Base-by-base conservation (phyloP, 1,284 basidiomycete species). In the Earliella scabrosa region DNA sequence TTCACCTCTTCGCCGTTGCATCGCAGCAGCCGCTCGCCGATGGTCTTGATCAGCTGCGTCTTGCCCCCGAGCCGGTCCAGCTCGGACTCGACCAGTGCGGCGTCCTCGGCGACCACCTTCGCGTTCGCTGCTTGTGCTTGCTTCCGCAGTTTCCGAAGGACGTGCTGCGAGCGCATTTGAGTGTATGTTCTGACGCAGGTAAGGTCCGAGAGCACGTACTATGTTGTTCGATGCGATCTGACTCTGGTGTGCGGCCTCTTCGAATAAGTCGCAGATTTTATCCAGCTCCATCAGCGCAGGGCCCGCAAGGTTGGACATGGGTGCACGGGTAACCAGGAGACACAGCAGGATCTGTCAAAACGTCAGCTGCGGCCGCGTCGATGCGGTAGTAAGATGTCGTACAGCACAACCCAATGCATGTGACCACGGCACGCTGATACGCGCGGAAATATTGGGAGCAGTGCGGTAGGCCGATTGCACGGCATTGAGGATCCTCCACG, bases 31-130 rank as follows among this genome's bases (percentile, higher is more conserved):
- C 58, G 59, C 34, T 66, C 60, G 41, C 59, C 54, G 38, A 57
- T 35, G 2, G 55, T 50, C 41, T 65, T 56, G 44, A 68, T 59
- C 21, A 64, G 58, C 50, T 78, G 75, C 2, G 87, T 89, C 66
- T 80, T 81, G 4, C 87, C 88, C 18, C 82, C 81, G 36, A 88
- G 73, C 23, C 85, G 78, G 61, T 88, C 83, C n/a, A 90, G 79
- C 57, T 88, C 87, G 0, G 71, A 70, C 18, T 74, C 69, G 21
- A 68, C 76, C 52, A 67, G 58, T 20, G 59, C 62, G 39, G 52
- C 68, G 59, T 67, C 66, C 59, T 61, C 68, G 36, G 61, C 59
- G 43, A 67, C 71, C 23, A 72, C 67, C 31, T 69, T 72, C 40
- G 79, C 73, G 24, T 79, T 64, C 1, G 74, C 77, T n/a, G 81